Percentiles rank a stretch among this genome's conserved stretches.
phyloP scores from a whole-genome alignment of 2,329 filamentous ascomycete genomes.

The Alternaria ethzedia region DNA sequence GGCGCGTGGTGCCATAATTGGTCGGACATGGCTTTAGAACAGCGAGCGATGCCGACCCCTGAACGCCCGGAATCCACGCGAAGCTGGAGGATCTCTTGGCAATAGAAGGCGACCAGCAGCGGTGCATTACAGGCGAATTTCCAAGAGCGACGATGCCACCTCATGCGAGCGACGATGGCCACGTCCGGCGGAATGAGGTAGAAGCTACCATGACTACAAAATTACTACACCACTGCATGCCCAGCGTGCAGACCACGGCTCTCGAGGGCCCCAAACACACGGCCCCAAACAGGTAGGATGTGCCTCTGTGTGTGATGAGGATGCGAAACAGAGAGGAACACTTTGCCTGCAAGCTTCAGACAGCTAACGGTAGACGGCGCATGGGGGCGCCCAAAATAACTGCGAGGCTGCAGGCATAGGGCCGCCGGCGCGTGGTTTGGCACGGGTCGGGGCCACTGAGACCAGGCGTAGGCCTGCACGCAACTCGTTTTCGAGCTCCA shows the following conservation, averaged over 20 bases:
- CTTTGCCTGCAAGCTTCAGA: conserved; percentile 19
- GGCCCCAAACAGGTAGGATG: not conserved
- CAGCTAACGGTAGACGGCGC: conserved; percentile 27
- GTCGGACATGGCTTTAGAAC: not conserved
- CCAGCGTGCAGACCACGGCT: not conserved
- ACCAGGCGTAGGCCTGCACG: conserved; percentile 14
- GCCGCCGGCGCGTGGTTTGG: conserved; percentile 8
- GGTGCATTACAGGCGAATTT: conserved; percentile 13
- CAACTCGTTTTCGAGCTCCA: conserved; percentile 12
- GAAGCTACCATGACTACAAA: not conserved
- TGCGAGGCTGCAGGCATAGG: conserved; percentile 13
- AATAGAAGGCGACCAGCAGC: conserved; percentile 19
- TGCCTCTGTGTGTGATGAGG: conserved; percentile 7
- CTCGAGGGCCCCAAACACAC: not conserved
- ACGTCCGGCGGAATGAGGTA: not conserved
- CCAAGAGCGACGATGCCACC: conserved; percentile 20
- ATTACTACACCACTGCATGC: not conserved
- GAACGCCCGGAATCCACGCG: conserved; percentile 6
- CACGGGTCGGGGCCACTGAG: conserved; percentile 10
- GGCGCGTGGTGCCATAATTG: conserved; percentile 12
- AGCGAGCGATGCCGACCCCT: conserved; percentile 12
- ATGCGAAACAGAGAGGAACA: conserved; percentile 26
- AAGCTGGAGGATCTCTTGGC: conserved; percentile 17
- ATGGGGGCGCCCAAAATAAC: conserved; percentile 32
- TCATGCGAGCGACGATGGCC: conserved; percentile 13